Evolutionary conservation across 179 eudicot genomes (phyloP).

Genomic region (Vitellaria paradoxa): DNA sequence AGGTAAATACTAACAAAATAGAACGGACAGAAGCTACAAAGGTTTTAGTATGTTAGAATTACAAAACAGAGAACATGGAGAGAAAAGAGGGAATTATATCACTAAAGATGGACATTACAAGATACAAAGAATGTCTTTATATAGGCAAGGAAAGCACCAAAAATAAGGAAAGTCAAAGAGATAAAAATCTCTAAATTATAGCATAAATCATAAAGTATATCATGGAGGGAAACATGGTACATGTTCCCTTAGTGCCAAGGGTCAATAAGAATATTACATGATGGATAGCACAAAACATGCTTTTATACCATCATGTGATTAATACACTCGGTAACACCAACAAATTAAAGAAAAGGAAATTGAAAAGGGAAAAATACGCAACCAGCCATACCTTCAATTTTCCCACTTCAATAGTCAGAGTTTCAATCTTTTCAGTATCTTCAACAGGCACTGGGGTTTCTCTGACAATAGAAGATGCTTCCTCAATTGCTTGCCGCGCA

Average conservation of each 20-base stretch:
- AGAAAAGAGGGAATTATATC: neutral
- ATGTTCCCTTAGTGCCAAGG: too few species aligned
- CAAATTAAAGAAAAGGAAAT: neutral
- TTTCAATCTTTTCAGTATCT: slow-evolving; percentile 63
- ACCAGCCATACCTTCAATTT: slow-evolving; percentile 57
- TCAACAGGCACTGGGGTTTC: slow-evolving; percentile 69
- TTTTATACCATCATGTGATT: too few species aligned
- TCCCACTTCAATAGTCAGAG: slow-evolving; percentile 62
- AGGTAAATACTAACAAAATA: neutral
- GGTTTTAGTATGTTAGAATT: too few species aligned
- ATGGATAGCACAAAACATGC: too few species aligned
- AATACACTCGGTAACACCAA: neutral
- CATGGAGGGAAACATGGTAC: too few species aligned
- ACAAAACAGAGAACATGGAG: too few species aligned
- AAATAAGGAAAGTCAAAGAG: too few species aligned
- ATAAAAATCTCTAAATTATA: too few species aligned
- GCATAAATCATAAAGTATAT: too few species aligned
- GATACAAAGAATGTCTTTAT: too few species aligned
- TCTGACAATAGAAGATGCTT: slow-evolving; percentile 49
- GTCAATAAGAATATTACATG: too few species aligned
- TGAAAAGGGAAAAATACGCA: neutral
- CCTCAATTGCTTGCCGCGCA: slow-evolving; percentile 60
- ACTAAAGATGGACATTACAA: neutral
- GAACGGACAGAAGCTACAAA: slow-evolving; percentile 2
- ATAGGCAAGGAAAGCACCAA: too few species aligned